Base-by-base conservation (phyloP, 2,329 filamentous ascomycete genomes). In the Botrytis elliptica region DNA sequence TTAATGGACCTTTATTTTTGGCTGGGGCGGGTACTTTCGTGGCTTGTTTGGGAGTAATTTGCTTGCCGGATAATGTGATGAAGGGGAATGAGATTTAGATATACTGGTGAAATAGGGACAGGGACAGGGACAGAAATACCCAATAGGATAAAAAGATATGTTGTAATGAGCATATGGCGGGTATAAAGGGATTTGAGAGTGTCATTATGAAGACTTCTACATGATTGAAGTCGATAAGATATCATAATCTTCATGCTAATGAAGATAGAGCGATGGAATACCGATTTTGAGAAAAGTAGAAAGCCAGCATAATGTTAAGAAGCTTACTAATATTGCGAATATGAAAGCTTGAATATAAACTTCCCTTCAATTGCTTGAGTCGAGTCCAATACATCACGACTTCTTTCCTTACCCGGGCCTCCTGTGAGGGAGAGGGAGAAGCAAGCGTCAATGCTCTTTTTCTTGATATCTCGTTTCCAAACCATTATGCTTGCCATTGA, bases 11-110 rank as follows among this genome's bases (percentile, higher is more conserved):
- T 0, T 74, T 89, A 71, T 90, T 88, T 76, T 78, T 90, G 36
- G 88, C 88, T 9, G 88, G 87, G 5, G 85, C 86, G 2, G 84
- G 88, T 4, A 87, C 85, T 46, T 75, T 88, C 46, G 86, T 86
- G 0, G 88, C 86, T 76, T 85, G 87, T 0, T 74, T 88, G 0
- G 86, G 82, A 0, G 87, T 85, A n/a, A 82, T 84, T 4, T 75
- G 87, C 44, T 77, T 88, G 77, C 87, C 87, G 1, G 59, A 67
- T 55, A 62, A 52, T 25, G 68, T 73, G 33, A 62, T 75, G 74
- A 71, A n/a, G 14, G 75, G 71, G 22, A 29, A 68, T 60, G 71
- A 68, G 22, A 59, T 68, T 18, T 72, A 72, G 63, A 49, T 42
- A 49, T 36, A 67, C 33, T 20, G 49, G 49, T 55, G 38, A 20